Evolutionary conservation across 2,329 filamentous ascomycete genomes (phyloP).

Genomic region (Aureobasidium zeae): DNA sequence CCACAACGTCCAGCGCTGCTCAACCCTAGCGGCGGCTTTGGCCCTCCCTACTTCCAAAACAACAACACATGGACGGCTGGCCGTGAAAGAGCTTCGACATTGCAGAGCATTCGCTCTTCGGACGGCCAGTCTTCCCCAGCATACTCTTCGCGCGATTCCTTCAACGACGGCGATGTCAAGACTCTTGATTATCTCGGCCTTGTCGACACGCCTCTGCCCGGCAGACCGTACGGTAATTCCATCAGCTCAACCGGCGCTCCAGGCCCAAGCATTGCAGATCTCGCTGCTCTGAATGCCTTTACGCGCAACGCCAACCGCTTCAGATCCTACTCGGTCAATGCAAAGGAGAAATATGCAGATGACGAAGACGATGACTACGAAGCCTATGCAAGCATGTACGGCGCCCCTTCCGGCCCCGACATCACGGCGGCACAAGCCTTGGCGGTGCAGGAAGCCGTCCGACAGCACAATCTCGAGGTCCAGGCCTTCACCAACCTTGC

Average conservation of each 20-base stretch:
- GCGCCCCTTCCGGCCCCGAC: slow-evolving; percentile 49
- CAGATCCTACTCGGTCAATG: slow-evolving; percentile 96
- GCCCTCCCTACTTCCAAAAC: slow-evolving; percentile 77
- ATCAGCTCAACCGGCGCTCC: slow-evolving; percentile 4
- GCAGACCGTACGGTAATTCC: slow-evolving; percentile 7
- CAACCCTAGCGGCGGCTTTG: slow-evolving; percentile 59
- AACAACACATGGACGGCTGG: slow-evolving; percentile 76
- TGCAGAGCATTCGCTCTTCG: slow-evolving; percentile 79
- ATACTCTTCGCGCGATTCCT: slow-evolving; percentile 76
- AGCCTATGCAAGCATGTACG: slow-evolving; percentile 46
- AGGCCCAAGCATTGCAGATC: slow-evolving; percentile 54
- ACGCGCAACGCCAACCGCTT: slow-evolving; percentile 77
- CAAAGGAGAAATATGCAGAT: slow-evolving; percentile 92
- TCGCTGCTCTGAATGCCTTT: slow-evolving; percentile 66
- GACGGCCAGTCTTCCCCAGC: slow-evolving; percentile 83
- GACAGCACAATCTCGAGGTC: slow-evolving; percentile 85
- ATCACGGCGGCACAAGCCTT: slow-evolving; percentile 49
- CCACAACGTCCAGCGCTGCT: slow-evolving; percentile 71
- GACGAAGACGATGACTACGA: slow-evolving; percentile 65
- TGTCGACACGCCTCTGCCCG: slow-evolving; percentile 81
- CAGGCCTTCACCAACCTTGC: slow-evolving; percentile 85
- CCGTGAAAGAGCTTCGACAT: slow-evolving; percentile 75
- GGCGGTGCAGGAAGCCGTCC: slow-evolving; percentile 61
- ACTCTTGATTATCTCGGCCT: slow-evolving; percentile 93
- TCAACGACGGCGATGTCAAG: slow-evolving; percentile 78